These are phyloP conservation scores for Tetradesmus obliquus DNA, from an alignment of 139 green algal species.

Conservation along the genomic window DNA sequence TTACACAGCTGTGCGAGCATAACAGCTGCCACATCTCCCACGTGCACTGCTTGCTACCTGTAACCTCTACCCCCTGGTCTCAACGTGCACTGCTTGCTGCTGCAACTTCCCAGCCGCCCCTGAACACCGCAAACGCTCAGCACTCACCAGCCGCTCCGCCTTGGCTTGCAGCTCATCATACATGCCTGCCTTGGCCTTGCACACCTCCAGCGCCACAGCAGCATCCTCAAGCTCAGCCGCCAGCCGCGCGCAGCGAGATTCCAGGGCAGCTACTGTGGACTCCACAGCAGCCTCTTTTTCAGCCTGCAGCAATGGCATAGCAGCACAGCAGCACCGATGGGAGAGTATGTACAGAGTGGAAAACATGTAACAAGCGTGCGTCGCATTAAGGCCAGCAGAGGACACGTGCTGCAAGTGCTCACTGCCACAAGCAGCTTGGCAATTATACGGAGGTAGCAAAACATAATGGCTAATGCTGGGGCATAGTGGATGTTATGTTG, in stretches of 20 bases:
- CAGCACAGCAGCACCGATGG: background rate
- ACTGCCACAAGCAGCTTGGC: background rate
- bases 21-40: too few relatives aligned
- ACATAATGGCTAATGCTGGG: too few relatives aligned
- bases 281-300: constrained; percentile 1
- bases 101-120: too few relatives aligned
- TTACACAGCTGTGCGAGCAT: too few relatives aligned
- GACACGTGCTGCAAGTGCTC: too few relatives aligned
- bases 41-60: too few relatives aligned
- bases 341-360: background rate
- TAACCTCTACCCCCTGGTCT: too few relatives aligned
- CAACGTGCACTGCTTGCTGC: too few relatives aligned
- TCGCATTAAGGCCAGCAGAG: too few relatives aligned
- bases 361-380: background rate
- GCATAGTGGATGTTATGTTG: too few relatives aligned
- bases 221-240: constrained; percentile 31
- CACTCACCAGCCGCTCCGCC: constrained; percentile 31
- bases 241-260: background rate
- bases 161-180: constrained; percentile 30
- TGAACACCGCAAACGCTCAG: background rate
- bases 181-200: background rate
- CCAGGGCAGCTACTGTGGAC: background rate
- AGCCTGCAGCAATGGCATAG: background rate
- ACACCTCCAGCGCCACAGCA: background rate
- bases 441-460: background rate